Evolutionary conservation across 371 early-diverging fungal genomes (phyloP).

Genomic region (Saksenaea vasiformis): DNA sequence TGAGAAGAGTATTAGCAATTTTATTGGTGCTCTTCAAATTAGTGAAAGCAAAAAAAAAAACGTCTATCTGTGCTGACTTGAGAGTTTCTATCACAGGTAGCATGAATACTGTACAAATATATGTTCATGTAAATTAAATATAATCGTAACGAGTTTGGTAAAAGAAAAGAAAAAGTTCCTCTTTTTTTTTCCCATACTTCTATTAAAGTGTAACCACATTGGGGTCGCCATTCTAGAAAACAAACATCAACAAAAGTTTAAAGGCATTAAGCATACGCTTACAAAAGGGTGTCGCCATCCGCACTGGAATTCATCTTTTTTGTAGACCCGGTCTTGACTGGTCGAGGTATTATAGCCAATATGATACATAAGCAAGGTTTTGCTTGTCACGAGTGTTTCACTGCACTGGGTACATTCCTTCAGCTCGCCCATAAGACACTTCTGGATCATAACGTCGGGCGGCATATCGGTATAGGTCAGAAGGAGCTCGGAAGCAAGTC

Average conservation of each 20-base stretch:
- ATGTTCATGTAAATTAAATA: slow-evolving; percentile 1
- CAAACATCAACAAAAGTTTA: background rate
- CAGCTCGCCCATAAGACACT: slow-evolving; percentile 54
- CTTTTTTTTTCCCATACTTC: background rate
- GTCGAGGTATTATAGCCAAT: slow-evolving; percentile 67
- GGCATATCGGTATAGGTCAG: slow-evolving; percentile 40
- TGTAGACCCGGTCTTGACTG: slow-evolving; percentile 54
- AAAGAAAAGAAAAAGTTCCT: too few species aligned
- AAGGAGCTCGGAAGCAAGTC: slow-evolving; percentile 43
- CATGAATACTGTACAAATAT: background rate
- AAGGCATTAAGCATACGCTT: slow-evolving; percentile 26
- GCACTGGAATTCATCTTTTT: slow-evolving; percentile 62
- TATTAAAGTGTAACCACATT: slow-evolving; percentile 31
- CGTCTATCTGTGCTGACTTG: too few species aligned
- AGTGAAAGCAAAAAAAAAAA: too few species aligned
- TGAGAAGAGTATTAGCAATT: too few species aligned
- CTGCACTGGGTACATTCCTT: slow-evolving; percentile 43
- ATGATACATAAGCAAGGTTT: slow-evolving; percentile 58
- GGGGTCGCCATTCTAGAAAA: slow-evolving; percentile 41
- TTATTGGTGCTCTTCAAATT: too few species aligned
- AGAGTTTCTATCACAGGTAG: too few species aligned
- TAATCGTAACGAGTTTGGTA: too few species aligned
- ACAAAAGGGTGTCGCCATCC: slow-evolving; percentile 70
- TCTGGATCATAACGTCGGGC: slow-evolving; percentile 61
- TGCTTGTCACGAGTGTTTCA: slow-evolving; percentile 51